Evolutionary conservation across 2,329 filamentous ascomycete species (phyloP), one percentile per base, ranked within the genome.

Genomic region (Pyricularia pennisetigena): DNA sequence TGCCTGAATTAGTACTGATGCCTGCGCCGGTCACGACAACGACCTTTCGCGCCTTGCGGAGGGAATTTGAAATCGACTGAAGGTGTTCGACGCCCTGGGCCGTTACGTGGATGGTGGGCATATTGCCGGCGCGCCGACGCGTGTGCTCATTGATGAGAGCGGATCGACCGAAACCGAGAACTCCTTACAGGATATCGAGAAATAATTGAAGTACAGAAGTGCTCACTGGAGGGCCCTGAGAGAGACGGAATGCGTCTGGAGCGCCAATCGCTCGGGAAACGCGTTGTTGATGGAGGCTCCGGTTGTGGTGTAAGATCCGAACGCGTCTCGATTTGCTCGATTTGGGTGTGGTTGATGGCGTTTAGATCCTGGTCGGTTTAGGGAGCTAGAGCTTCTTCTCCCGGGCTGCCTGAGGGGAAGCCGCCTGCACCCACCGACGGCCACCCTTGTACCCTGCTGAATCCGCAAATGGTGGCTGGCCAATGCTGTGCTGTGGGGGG

Each of bases 1-100:
- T 92, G 68, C 90, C 90, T 70, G 88, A 91, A 75, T 91, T 92
- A 66, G 90, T 92, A 74, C 88, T 90, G 74, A 92, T 92, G 67
- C 89, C 89, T 65, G 89, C 89, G 66, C 90, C 89, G 0, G 90
- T 92, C 35, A 92, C 82, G 24, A 92, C 86, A 9, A 92, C 83
- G n/a, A 91, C 83, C 75, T 90, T 91, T 70, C 84, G 85, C 12
- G 89, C 85, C 75, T 87, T 88, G 71, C 84, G 83, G 63, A 92
- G 78, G 3, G 82, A 78, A 74, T 90, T 85, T 73, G 90, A 89
- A 71, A 92, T 86, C 35, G 85, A 79, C 72, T 89, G 87, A n/a
- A 92, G 81, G 67, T 82, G 79, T 70, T 83, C 80, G 71, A 81
- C 78, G 70, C 85, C 82, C 59, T 79, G 78, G 10, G 83, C 80